A percentile compares a stretch with the other conserved stretches of the same genome.
Evolutionary conservation across 352 stramenopile species (phyloP).

Genomic region (Globisporangium radiosum): DNA sequence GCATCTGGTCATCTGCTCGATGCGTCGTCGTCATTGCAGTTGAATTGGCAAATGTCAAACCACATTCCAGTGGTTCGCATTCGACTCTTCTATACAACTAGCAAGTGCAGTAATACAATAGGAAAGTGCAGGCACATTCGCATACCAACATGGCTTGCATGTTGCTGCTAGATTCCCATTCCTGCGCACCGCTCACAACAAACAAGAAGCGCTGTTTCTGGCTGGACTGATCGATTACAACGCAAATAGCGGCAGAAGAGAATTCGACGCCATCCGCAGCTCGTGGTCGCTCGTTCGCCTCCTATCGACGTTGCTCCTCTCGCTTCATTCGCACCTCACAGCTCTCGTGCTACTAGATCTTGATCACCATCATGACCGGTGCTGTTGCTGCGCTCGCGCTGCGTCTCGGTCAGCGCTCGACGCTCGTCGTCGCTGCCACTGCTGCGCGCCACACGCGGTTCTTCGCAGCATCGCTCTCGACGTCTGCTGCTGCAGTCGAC

Average conservation of each 20-base stretch:
- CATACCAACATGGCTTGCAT: background rate
- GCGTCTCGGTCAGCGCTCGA: background rate
- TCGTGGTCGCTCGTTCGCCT: background rate
- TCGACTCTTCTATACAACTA: background rate
- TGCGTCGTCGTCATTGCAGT: background rate
- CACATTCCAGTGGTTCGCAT: constrained; percentile 2
- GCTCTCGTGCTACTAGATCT: background rate
- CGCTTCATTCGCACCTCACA: too few species aligned
- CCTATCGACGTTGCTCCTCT: too few species aligned
- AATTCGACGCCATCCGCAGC: background rate
- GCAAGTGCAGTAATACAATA: background rate
- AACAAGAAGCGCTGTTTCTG: background rate
- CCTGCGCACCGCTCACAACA: background rate
- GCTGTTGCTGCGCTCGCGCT: background rate
- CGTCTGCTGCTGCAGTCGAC: constrained; percentile 40
- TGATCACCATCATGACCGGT: background rate
- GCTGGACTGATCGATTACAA: background rate
- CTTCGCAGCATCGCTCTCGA: constrained; percentile 6
- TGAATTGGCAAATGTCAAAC: background rate
- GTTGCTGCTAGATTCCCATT: background rate
- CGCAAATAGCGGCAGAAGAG: background rate
- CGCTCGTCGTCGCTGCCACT: background rate
- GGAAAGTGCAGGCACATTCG: background rate
- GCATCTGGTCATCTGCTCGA: background rate
- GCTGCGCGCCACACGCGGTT: constrained; percentile 4